phyloP scores from a whole-genome alignment of 2,329 filamentous ascomycete species.

The Fusarium sp. region DNA sequence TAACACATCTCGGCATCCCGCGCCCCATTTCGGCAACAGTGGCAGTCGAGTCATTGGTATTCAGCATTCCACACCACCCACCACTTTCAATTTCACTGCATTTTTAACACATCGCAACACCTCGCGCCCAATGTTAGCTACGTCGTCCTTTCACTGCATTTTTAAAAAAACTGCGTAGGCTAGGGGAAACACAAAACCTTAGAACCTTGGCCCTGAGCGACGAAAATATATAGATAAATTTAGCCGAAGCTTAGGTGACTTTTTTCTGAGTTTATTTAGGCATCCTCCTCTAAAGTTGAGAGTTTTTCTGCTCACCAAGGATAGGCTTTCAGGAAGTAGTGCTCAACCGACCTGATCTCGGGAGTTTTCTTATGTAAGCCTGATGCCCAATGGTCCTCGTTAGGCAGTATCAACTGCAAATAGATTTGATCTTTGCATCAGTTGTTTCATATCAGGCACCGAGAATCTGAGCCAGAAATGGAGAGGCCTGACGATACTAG shows the following conservation, averaged over 20 bases:
- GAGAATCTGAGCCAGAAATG: rapidly evolving
- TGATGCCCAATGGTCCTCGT: not conserved
- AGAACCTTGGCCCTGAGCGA: too few relatives aligned
- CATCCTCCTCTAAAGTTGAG: too few relatives aligned
- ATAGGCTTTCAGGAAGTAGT: not conserved
- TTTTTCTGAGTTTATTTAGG: too few relatives aligned
- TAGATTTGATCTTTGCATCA: not conserved
- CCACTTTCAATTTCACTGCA: too few relatives aligned
- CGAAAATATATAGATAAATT: too few relatives aligned
- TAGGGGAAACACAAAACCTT: too few relatives aligned
- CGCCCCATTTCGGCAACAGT: too few relatives aligned
- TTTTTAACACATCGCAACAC: not conserved
- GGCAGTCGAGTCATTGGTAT: too few relatives aligned
- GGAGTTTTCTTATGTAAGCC: not conserved
- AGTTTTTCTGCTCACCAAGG: too few relatives aligned
- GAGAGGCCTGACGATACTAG: rapidly evolving
- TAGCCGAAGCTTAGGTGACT: too few relatives aligned
- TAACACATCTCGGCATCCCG: not conserved
- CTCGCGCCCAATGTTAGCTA: too few relatives aligned
- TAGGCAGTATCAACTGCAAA: not conserved
- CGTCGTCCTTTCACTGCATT: not conserved
- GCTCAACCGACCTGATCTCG: rapidly evolving
- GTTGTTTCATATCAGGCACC: not conserved
- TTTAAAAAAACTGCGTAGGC: not conserved
- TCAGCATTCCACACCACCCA: too few relatives aligned